Evolutionary conservation across 2,329 filamentous ascomycete genomes (phyloP), one percentile per base, ranked within the genome.

Genomic region (Colletotrichum trifolii): DNA sequence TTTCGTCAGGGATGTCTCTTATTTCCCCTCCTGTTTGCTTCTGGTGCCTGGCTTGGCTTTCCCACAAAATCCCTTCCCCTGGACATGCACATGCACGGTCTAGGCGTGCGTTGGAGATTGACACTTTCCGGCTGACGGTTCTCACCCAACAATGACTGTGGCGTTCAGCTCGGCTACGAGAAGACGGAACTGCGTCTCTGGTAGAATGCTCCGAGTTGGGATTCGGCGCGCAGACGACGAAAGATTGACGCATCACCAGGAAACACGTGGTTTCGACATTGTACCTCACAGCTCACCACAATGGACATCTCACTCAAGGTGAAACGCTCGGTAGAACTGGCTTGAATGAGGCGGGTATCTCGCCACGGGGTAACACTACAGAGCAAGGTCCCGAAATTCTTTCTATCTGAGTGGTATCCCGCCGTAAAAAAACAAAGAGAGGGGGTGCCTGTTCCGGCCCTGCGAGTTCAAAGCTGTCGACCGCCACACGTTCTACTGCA

Each of bases 331-430:
- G 10, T 15, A 47, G 40, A 40, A 38, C 25, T 56, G 33, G 42
- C 25, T 42, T 38, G 53, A 5, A 25, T 25, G 25, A 5, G 13
- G 59, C 52, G 59, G 52, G 43, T 43, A 50, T 56, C 53, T 62
- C 52, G 52, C 47, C 47, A 36, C 17, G 10, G 25, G 15, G 58
- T 25, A 47, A 42, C 48, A 65, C 42, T 53, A 25, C 25, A 25
- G 25, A 25, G 47, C 47, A 17, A n/a, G 36, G 35, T 47, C 35
- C 39, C 17, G 50, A 57, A 50, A 7, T 42, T 61, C 49, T 52
- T 62, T 65, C 58, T 65, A 65, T 65, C 40, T 62, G 58, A 62
- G 43, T 40, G 47, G 46, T 57, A 52, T 52, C 53, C 58, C 52
- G 34, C 36, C 63, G 8, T 45, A 39, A 8, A 38, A 47, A 36